Base-by-base conservation (phyloP, 805 yeast species). In the Ogataea haglerorum region DNA sequence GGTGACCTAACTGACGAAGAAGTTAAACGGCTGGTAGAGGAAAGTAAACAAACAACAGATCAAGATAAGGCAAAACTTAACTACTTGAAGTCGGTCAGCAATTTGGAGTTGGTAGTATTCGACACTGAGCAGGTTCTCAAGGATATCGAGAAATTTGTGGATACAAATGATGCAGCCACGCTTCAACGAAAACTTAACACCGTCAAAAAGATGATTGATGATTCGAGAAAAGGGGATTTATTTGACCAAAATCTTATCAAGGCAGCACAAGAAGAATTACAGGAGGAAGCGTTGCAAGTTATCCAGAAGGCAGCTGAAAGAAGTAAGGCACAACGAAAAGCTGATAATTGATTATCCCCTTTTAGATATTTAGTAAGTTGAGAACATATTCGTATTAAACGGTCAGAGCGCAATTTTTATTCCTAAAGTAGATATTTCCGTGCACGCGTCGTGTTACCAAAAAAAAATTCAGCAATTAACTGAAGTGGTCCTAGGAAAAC, bases 1-100 rank as follows among this genome's bases (percentile, higher is more conserved):
- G 86, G 95, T 34, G 97, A 96, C 68, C 73, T 89, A 65, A 81
- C 90, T 52, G 93, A 88, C 60, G 63, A 84, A 45, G 96, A 89
- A 73, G 85, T 89, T 62, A 95, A 88, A 68, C 78, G 82, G 67
- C 82, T 90, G 87, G 91, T 89, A 47, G 79, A 75, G 68, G 95
- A 86, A 57, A 95, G 96, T 58, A 95, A 87, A 73, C 82, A 82
- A 69, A 82, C 72, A 72, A 85, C 88, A 58, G 89, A 85, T 65
- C 78, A 85, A 56, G 97, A 89, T 73, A 61, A 58, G 40, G 42
- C 42, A 12, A 54, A 45, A 22, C 30, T 57, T 30, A 51, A 53
- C 17, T 57, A 89, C 44, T 82, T 90, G 61, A 95, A 86, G 70
- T 65, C 72, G 53, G 95, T 95, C 56, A 87, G 83, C 82, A 85